phyloP scores from a whole-genome alignment of 306 rosid genomes.

The Luffa acutangula region DNA sequence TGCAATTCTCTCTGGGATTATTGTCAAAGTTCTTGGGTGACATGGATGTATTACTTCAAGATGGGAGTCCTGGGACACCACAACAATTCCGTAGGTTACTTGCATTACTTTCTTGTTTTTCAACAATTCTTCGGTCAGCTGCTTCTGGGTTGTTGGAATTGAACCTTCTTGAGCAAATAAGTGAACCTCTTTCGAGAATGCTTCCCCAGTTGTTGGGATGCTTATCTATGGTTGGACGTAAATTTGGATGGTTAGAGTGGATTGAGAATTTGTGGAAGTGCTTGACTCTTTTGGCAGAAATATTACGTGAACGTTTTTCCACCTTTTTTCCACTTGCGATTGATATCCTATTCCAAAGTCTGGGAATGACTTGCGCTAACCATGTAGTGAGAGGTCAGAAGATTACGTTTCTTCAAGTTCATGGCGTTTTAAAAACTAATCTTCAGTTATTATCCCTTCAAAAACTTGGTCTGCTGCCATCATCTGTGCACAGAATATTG shows the following conservation, averaged over 20 bases:
- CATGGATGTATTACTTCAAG: slow-evolving; percentile 92
- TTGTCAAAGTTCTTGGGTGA: slow-evolving; percentile 82
- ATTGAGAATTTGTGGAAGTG: slow-evolving; percentile 87
- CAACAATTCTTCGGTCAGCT: slow-evolving; percentile 69
- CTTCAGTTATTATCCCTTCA: slow-evolving; percentile 80
- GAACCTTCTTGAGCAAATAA: slow-evolving; percentile 71
- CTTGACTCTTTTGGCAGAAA: slow-evolving; percentile 85
- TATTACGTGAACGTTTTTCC: slow-evolving; percentile 64
- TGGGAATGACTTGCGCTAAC: slow-evolving; percentile 35
- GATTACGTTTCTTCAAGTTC: slow-evolving; percentile 61
- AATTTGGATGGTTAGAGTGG: slow-evolving; percentile 94
- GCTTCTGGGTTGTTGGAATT: slow-evolving; percentile 91
- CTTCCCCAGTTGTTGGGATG: slow-evolving; percentile 70
- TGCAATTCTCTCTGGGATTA: slow-evolving; percentile 64
- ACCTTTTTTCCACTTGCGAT: slow-evolving; percentile 50
- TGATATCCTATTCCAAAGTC: slow-evolving; percentile 65
- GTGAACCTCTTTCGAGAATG: slow-evolving; percentile 57
- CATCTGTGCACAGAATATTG: slow-evolving; percentile 62
- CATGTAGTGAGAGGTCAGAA: slow-evolving; percentile 34
- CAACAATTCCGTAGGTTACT: slow-evolving; percentile 72
- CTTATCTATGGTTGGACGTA: slow-evolving; percentile 67
- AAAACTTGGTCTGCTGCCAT: slow-evolving; percentile 65
- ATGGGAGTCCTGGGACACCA: slow-evolving; percentile 66
- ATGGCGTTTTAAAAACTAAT: slow-evolving; percentile 86
- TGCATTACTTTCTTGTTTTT: slow-evolving; percentile 70